phyloP scores from a whole-genome alignment of 441 rosid genomes.

The Eruca vesicaria region DNA sequence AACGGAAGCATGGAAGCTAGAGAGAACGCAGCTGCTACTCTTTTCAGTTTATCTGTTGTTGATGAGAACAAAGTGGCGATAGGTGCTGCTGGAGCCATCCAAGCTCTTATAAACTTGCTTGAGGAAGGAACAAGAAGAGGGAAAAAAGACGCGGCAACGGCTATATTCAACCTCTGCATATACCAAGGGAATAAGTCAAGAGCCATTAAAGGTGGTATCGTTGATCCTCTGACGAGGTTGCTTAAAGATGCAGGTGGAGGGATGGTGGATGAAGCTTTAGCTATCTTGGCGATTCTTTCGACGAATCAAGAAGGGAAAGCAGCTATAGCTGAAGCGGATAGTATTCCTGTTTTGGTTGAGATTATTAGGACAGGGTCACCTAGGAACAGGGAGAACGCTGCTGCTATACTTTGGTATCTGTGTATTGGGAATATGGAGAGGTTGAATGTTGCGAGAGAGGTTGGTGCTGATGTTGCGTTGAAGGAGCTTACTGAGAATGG shows the following conservation, averaged over 20 bases:
- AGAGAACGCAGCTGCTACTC: constrained; percentile 98
- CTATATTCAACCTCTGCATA: constrained; percentile 86
- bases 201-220: constrained; percentile 90
- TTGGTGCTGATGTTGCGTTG: constrained; percentile 72
- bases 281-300: constrained; percentile 86
- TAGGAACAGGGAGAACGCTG: constrained; percentile 86
- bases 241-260: constrained; percentile 94
- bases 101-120: constrained; percentile 79
- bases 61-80: constrained; percentile 96
- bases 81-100: constrained; percentile 96
- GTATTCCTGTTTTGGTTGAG: constrained; percentile 74
- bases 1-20: constrained; percentile 97
- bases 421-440: constrained; percentile 71
- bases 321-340: constrained; percentile 73
- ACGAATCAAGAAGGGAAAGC: constrained; percentile 86
- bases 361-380: constrained; percentile 87
- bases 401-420: constrained; percentile 79
- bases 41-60: constrained; percentile 87
- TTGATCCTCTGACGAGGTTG: constrained; percentile 64
- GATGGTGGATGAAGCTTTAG: constrained; percentile 96
- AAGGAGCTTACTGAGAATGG: constrained; percentile 83
- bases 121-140: constrained; percentile 93
- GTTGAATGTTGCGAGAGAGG: constrained; percentile 61
- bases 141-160: constrained; percentile 96
- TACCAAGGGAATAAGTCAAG: constrained; percentile 98